Conservation (phyloP, 306 rosid genomes). For the Sicyos edulis region DNA sequence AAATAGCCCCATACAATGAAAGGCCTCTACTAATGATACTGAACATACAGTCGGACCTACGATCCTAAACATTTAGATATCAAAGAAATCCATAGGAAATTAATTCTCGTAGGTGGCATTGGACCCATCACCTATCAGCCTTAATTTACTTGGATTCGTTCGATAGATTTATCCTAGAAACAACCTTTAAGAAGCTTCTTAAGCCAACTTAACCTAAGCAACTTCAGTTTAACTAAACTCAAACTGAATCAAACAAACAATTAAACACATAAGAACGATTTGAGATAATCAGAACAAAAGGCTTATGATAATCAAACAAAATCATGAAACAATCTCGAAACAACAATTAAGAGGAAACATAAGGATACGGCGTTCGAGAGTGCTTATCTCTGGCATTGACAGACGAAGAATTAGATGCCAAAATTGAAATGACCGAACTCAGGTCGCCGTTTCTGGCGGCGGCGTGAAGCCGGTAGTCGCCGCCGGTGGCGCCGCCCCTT, state of each 20-base stretch:
- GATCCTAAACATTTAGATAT: no score
- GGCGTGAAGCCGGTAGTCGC: slow-evolving; percentile 49
- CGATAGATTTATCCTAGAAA: neutral
- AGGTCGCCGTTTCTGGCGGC: slow-evolving; percentile 88
- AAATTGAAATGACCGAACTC: slow-evolving; percentile 40
- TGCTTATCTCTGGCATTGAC: slow-evolving; percentile 68
- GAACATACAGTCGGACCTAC: no score
- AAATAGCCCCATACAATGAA: neutral
- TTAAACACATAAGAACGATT: neutral
- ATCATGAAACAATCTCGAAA: neutral
- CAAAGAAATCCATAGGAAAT: no score
- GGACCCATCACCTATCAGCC: no score
- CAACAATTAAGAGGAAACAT: neutral
- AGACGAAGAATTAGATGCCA: slow-evolving; percentile 58
- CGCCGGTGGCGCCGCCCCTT: slow-evolving; percentile 28
- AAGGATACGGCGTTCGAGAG: slow-evolving; percentile 15
- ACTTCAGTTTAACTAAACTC: neutral
- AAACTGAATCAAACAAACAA: neutral
- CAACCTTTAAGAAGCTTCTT: no score
- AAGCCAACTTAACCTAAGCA: neutral
- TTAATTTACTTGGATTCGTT: neutral
- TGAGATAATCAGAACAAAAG: neutral
- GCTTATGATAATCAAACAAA: neutral
- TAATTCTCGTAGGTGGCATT: no score
- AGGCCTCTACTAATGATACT: no score